A percentile compares a stretch with the other conserved stretches of the same genome.
These are phyloP conservation scores for Nephelium lappaceum DNA, from an alignment of 345 rosid species.

Conservation along the genomic window DNA sequence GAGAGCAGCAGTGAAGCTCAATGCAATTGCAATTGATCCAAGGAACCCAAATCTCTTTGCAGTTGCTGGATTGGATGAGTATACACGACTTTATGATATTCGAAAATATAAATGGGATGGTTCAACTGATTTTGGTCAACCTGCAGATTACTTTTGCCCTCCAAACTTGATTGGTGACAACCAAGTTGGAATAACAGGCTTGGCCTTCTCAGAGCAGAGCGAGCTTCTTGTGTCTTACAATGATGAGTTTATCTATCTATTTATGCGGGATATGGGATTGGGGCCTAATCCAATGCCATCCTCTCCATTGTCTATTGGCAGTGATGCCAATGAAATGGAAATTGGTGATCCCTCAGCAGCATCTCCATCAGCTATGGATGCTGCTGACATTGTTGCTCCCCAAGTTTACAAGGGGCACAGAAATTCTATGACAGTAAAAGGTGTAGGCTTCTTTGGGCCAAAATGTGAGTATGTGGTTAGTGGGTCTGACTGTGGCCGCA, in stretches of 20 bases:
- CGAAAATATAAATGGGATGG: conserved; percentile 68
- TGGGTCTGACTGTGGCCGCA: conserved; percentile 95
- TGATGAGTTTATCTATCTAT: conserved; percentile 78
- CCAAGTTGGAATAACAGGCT: conserved; percentile 77
- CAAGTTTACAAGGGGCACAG: conserved; percentile 79
- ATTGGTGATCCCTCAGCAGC: conserved; percentile 24
- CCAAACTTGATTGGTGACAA: conserved; percentile 62
- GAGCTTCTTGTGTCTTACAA: conserved; percentile 88
- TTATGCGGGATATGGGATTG: conserved; percentile 73
- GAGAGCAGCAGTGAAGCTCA: conserved; percentile 46
- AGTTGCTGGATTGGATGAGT: conserved; percentile 81
- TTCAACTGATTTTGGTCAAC: conserved; percentile 54
- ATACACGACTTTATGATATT: conserved; percentile 78
- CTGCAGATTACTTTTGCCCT: conserved; percentile 73
- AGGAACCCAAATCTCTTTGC: conserved; percentile 79
- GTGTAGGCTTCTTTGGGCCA: conserved; percentile 88
- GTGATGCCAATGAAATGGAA: conserved; percentile 37
- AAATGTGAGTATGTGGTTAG: conserved; percentile 85
- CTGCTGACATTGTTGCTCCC: conserved; percentile 38
- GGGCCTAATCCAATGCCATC: conserved; percentile 52
- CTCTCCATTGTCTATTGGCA: conserved; percentile 31
- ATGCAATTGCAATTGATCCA: conserved; percentile 80
- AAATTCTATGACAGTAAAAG: conserved; percentile 78
- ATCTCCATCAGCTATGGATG: conserved; percentile 23
- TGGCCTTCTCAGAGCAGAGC: conserved; percentile 85